Evolutionary conservation across 2,329 filamentous ascomycete species (phyloP).

Genomic region (Hypoxylon rubiginosum): DNA sequence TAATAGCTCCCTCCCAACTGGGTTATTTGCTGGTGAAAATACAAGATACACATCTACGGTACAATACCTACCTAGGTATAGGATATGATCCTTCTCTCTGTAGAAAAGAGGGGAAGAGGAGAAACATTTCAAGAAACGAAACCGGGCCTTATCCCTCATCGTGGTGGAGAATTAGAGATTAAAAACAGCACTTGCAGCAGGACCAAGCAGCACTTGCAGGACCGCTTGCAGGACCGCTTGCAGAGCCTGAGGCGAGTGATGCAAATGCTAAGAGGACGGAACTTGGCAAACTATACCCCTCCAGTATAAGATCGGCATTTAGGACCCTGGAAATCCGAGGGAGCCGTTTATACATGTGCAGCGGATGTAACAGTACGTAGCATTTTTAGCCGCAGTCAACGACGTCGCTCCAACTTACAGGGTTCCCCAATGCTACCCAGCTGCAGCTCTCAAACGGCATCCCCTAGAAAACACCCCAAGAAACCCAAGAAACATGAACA

Average conservation of each 20-base stretch:
- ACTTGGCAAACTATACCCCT: slow-evolving; percentile 31
- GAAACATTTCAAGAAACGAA: background rate
- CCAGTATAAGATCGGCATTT: slow-evolving; percentile 22
- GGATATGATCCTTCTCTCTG: background rate
- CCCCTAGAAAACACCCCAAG: slow-evolving; percentile 25
- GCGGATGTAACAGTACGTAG: slow-evolving; percentile 28
- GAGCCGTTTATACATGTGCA: slow-evolving; percentile 15
- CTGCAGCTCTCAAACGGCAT: slow-evolving; percentile 37
- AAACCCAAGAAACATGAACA: background rate
- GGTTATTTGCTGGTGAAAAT: too few relatives aligned
- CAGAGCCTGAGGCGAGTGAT: slow-evolving; percentile 19
- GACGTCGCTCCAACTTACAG: slow-evolving; percentile 2
- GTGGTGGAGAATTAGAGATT: background rate
- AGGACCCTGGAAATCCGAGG: slow-evolving; percentile 11
- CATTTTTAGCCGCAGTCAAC: slow-evolving; percentile 33
- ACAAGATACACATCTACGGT: background rate
- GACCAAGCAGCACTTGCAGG: slow-evolving; percentile 31
- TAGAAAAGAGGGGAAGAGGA: slow-evolving; percentile 12
- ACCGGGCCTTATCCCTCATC: background rate
- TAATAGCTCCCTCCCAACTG: too few relatives aligned
- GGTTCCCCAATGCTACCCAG: slow-evolving; percentile 21
- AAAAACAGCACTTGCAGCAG: slow-evolving; percentile 9
- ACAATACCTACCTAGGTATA: too few relatives aligned
- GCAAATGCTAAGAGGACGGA: slow-evolving; percentile 22
- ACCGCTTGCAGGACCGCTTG: background rate